Conservation (phyloP, 2,329 filamentous ascomycete species). For the Chrysoporthe puriensis region DNA sequence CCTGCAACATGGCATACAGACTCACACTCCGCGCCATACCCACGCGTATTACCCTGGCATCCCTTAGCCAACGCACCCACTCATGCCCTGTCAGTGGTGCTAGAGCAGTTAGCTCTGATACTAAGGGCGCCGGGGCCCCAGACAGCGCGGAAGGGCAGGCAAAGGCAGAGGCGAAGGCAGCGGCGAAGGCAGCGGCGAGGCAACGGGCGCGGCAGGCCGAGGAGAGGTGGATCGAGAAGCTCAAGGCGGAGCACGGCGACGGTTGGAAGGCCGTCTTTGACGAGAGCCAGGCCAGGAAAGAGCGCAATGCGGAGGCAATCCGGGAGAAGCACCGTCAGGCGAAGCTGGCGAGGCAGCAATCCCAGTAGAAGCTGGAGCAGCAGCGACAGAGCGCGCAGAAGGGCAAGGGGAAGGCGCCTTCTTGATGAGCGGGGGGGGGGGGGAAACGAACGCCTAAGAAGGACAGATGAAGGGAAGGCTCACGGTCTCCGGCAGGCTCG, state of each 20-base stretch:
- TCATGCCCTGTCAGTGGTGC: background rate
- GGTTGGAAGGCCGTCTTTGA: background rate
- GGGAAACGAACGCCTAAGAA: background rate
- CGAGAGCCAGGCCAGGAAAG: background rate
- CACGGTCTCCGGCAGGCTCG: background rate
- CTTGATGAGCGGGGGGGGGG: background rate
- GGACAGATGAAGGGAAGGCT: background rate
- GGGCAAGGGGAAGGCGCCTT: background rate
- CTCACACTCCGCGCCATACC: background rate
- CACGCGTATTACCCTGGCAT: background rate
- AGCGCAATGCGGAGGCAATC: slow-evolving; percentile 1
- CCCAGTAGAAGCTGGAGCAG: background rate
- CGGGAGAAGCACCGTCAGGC: background rate
- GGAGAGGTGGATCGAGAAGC: slow-evolving; percentile 4
- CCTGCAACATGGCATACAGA: slow-evolving; percentile 4
- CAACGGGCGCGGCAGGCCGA: background rate
- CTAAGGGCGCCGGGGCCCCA: background rate
- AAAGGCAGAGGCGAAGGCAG: background rate
- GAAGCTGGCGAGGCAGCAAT: slow-evolving; percentile 3
- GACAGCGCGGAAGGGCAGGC: background rate
- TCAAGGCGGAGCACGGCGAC: slow-evolving; percentile 6
- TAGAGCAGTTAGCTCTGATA: background rate
- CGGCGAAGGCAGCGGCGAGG: background rate
- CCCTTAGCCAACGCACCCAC: background rate
- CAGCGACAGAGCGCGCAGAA: background rate